Evolutionary conservation across 305 asterid species (phyloP).

Genomic region (Caryopteris hybrid): DNA sequence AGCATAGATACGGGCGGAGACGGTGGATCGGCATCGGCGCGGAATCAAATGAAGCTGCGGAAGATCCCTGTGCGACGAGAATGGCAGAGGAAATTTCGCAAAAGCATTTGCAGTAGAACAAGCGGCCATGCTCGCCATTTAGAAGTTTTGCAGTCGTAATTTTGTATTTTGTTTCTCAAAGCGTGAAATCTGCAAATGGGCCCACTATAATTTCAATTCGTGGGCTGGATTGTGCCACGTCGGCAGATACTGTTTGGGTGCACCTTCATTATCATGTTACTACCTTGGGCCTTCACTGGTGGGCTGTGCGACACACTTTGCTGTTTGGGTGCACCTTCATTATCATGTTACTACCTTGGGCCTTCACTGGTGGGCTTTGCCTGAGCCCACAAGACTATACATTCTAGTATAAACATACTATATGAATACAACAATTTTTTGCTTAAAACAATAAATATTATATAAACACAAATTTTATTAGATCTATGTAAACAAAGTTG

Average conservation of each 20-base stretch:
- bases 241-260: not conserved
- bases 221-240: slow-evolving; percentile 28
- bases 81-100: slow-evolving; percentile 24
- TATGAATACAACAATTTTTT: no score
- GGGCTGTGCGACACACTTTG: no score
- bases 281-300: not conserved
- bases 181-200: slow-evolving; percentile 1
- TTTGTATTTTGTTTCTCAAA: not conserved
- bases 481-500: no score
- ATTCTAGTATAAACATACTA: no score
- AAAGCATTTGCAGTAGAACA: slow-evolving; percentile 34
- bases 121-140: slow-evolving; percentile 28
- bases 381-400: no score
- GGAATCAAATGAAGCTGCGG: slow-evolving; percentile 14
- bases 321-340: no score
- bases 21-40: slow-evolving; percentile 14
- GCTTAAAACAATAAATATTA: no score
- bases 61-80: slow-evolving; percentile 12
- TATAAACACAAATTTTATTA: no score
- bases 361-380: no score
- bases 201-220: not conserved
- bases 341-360: no score
- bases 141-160: not conserved
- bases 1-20: slow-evolving; percentile 29
- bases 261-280: not conserved